phyloP scores from a whole-genome alignment of 2,329 filamentous ascomycete species.

The Penicillium sp. region DNA sequence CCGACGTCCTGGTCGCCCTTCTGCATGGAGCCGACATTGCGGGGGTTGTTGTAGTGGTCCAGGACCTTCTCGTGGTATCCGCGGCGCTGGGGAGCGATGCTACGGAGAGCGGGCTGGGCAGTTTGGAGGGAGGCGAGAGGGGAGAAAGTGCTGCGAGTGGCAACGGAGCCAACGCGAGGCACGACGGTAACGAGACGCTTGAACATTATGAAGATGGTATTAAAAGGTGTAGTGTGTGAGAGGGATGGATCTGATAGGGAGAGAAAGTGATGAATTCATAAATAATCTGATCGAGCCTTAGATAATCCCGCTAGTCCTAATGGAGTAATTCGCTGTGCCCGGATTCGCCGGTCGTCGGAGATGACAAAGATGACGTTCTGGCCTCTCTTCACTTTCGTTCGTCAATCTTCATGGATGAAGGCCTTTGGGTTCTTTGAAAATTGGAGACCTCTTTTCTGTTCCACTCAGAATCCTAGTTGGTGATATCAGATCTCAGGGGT shows the following conservation, averaged over 20 bases:
- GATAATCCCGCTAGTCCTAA: slow-evolving; percentile 19
- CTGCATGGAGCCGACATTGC: slow-evolving; percentile 76
- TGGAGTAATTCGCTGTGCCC: slow-evolving; percentile 10
- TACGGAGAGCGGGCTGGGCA: slow-evolving; percentile 42
- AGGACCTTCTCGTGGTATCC: slow-evolving; percentile 72
- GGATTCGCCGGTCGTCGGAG: slow-evolving; percentile 27
- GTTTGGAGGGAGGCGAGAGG: slow-evolving; percentile 47
- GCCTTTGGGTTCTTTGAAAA: not conserved
- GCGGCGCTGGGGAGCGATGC: slow-evolving; percentile 40
- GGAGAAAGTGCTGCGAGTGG: slow-evolving; percentile 50
- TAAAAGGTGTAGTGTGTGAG: slow-evolving; percentile 10
- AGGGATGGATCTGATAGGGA: slow-evolving; percentile 23
- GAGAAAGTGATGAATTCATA: slow-evolving; percentile 28
- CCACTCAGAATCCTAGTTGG: slow-evolving; percentile 2
- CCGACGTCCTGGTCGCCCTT: slow-evolving; percentile 83
- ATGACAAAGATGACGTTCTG: slow-evolving; percentile 17
- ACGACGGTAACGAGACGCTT: slow-evolving; percentile 56
- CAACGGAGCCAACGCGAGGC: slow-evolving; percentile 55
- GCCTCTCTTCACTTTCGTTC: not conserved
- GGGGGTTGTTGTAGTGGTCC: slow-evolving; percentile 79
- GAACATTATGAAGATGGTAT: slow-evolving; percentile 53
- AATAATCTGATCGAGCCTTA: slow-evolving; percentile 29
- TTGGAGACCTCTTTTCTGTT: not conserved
- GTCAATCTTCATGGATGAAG: not conserved
- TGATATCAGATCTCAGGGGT: slow-evolving; percentile 20